Percentiles rank a stretch among this genome's conserved stretches.
phyloP scores from a whole-genome alignment of 179 eudicot genomes.

The Actinidia arguta region DNA sequence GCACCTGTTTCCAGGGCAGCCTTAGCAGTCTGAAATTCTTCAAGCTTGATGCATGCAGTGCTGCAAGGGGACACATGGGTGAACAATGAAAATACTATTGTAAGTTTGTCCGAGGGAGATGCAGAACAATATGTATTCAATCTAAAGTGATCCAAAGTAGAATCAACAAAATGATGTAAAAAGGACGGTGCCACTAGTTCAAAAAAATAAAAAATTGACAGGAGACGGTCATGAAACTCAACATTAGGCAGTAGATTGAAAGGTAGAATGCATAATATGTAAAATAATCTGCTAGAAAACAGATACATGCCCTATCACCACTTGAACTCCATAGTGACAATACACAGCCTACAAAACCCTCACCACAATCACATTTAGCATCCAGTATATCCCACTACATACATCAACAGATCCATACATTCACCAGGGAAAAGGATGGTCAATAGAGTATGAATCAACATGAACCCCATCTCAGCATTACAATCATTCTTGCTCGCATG shows the following conservation, averaged over 20 bases:
- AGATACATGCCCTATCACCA: not conserved
- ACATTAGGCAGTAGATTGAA: not conserved
- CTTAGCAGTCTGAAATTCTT: constrained; percentile 97
- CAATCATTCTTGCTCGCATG: not conserved
- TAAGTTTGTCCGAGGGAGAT: no score
- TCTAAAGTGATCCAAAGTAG: no score
- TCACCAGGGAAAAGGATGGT: not conserved
- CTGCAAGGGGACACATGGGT: not conserved
- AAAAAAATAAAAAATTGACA: no score
- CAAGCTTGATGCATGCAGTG: constrained; percentile 76
- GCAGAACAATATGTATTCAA: no score
- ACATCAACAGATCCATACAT: not conserved
- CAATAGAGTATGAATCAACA: not conserved
- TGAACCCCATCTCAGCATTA: not conserved
- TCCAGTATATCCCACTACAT: not conserved
- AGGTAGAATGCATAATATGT: not conserved
- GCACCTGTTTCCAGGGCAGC: constrained; percentile 80
- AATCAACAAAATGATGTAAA: no score
- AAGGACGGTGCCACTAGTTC: no score
- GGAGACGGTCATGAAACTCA: no score
- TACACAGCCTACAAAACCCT: no score
- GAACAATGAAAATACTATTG: no score
- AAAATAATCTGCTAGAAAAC: not conserved
- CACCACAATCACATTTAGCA: not conserved
- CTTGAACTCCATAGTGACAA: not conserved